phyloP scores from a whole-genome alignment of 306 rosid species.

The Delonix regia region DNA sequence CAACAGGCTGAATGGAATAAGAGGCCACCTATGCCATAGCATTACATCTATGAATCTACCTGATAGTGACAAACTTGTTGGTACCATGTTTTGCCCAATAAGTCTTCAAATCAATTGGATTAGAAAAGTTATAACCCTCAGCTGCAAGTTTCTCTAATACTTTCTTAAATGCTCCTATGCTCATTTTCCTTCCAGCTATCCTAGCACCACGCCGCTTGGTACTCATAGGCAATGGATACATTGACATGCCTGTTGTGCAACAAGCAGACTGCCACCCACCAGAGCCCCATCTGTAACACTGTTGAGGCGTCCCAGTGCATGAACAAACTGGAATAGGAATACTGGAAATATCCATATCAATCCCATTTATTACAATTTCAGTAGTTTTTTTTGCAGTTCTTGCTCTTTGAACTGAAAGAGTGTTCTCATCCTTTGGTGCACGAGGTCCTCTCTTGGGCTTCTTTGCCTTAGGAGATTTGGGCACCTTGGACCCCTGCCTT shows the following conservation, averaged over 20 bases:
- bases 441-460: slow-evolving; percentile 77
- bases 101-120: slow-evolving; percentile 88
- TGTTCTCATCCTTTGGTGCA: slow-evolving; percentile 58
- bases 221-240: slow-evolving; percentile 96
- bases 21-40: slow-evolving; percentile 41
- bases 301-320: slow-evolving; percentile 88
- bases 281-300: slow-evolving; percentile 96
- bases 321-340: slow-evolving; percentile 94
- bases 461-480: slow-evolving; percentile 77
- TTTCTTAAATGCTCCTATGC: slow-evolving; percentile 98
- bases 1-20: slow-evolving; percentile 52
- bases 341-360: slow-evolving; percentile 81
- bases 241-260: slow-evolving; percentile 83
- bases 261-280: slow-evolving; percentile 99
- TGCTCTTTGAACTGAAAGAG: slow-evolving; percentile 64
- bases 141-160: slow-evolving; percentile 96
- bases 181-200: slow-evolving; percentile 99
- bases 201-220: slow-evolving; percentile 96
- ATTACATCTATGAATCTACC: slow-evolving; percentile 56
- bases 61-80: slow-evolving; percentile 96
- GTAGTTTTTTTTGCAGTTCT: slow-evolving; percentile 78
- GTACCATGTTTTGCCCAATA: slow-evolving; percentile 99
- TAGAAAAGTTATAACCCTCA: slow-evolving; percentile 88
- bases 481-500: slow-evolving; percentile 64
- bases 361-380: slow-evolving; percentile 81